Percentiles rank a stretch among this genome's conserved stretches.
phyloP scores from a whole-genome alignment of 768 basidiomycete genomes.

The Russula compacta region DNA sequence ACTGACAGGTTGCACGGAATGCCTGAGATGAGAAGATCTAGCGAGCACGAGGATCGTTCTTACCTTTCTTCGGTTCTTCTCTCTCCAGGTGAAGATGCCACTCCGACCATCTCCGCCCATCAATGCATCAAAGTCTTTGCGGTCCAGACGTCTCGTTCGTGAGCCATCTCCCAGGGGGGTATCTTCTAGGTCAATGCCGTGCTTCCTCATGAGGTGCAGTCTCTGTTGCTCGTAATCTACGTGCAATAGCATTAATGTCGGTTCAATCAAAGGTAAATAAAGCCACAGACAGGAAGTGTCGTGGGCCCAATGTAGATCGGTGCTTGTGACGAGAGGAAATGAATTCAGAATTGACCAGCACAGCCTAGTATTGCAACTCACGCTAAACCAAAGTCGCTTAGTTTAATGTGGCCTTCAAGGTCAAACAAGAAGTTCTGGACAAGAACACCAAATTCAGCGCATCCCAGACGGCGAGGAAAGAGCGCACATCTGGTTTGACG shows the following conservation, averaged over 20 bases:
- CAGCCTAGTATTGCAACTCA: constrained; percentile 37
- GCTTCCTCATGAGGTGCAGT: constrained; percentile 75
- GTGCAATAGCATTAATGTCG: constrained; percentile 11
- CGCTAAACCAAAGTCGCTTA: constrained; percentile 95
- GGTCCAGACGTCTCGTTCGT: constrained; percentile 72
- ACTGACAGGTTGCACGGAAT: constrained; percentile 31
- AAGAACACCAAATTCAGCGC: constrained; percentile 13
- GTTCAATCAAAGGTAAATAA: constrained; percentile 14
- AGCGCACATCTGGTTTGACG: constrained; percentile 85
- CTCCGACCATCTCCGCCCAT: constrained; percentile 78
- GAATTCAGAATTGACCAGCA: not conserved
- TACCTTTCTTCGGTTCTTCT: constrained; percentile 87
- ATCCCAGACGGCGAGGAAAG: not conserved
- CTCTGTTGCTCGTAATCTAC: constrained; percentile 93
- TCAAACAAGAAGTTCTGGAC: constrained; percentile 90
- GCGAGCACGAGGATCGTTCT: constrained; percentile 26
- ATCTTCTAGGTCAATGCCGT: constrained; percentile 93
- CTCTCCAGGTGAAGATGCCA: constrained; percentile 91
- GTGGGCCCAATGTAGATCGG: constrained; percentile 94
- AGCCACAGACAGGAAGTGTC: constrained; percentile 72
- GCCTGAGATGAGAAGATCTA: constrained; percentile 15
- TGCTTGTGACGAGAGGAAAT: constrained; percentile 35
- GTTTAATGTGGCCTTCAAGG: constrained; percentile 85
- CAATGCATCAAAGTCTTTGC: constrained; percentile 70
- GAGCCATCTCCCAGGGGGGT: constrained; percentile 55